These are phyloP conservation scores for Chytriomyces sp. DNA, from an alignment of 192 early-diverging fungal species.

Conservation along the genomic window DNA sequence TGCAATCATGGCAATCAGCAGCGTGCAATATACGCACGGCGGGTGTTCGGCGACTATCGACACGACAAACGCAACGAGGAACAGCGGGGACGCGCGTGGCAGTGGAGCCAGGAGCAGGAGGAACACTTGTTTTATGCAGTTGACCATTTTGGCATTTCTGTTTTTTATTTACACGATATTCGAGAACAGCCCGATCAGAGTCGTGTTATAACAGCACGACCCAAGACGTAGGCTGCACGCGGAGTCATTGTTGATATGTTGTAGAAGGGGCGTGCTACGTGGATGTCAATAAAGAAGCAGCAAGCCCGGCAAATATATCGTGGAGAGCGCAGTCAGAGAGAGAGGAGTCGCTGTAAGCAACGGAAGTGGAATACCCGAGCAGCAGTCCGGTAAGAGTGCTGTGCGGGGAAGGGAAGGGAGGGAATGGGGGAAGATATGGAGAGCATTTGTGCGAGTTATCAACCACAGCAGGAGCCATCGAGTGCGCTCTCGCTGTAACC, in stretches of 20 bases:
- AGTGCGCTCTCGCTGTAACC: neutral
- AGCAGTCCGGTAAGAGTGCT: neutral
- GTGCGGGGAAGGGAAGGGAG: neutral
- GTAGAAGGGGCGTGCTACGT: slow-evolving; percentile 1
- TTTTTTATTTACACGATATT: neutral
- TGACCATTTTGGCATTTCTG: neutral
- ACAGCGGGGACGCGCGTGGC: neutral
- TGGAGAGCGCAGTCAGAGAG: neutral
- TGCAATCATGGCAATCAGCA: neutral
- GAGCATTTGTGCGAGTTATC: neutral
- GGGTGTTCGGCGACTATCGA: neutral
- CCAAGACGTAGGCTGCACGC: neutral
- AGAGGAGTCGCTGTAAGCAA: neutral
- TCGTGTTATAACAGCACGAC: neutral
- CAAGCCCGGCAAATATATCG: slow-evolving; percentile 6
- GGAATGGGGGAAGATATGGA: neutral
- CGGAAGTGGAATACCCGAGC: neutral
- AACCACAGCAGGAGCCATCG: neutral
- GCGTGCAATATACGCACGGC: neutral
- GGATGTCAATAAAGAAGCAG: neutral
- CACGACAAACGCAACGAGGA: neutral
- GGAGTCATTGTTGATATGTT: neutral
- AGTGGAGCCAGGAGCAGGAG: neutral
- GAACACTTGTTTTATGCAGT: neutral
- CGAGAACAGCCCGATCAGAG: neutral